Conservation (phyloP, 1,284 basidiomycete species). For the Mycosarcoma mackinlayi region DNA sequence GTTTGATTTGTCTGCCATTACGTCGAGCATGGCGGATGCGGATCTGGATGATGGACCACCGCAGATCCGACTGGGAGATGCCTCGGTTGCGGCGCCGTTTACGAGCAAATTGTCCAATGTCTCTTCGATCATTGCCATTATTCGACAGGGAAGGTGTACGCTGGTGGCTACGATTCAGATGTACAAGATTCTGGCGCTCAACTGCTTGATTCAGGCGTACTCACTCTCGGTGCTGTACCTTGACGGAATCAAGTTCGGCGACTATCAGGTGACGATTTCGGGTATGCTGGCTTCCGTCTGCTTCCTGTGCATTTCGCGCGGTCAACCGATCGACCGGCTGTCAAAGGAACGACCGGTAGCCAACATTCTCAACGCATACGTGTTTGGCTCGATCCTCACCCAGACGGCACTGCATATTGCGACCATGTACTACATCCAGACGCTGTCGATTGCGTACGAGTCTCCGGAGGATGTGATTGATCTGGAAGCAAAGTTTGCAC, state of each 20-base stretch:
- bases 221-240: constrained; percentile 63
- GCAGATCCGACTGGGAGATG: constrained; percentile 67
- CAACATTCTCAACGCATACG: constrained; percentile 64
- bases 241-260: constrained; percentile 66
- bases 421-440: constrained; percentile 63
- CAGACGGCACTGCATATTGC: constrained; percentile 65
- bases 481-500: constrained; percentile 65
- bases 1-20: constrained; percentile 64
- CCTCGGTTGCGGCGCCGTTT: constrained; percentile 66
- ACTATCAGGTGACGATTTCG: constrained; percentile 66
- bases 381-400: constrained; percentile 63
- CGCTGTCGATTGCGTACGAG: constrained; percentile 51
- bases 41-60: constrained; percentile 67
- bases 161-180: constrained; percentile 67
- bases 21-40: constrained; percentile 60
- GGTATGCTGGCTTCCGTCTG: constrained; percentile 63
- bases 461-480: constrained; percentile 56
- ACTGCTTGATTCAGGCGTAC: constrained; percentile 67
- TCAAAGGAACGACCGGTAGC: constrained; percentile 62
- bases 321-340: constrained; percentile 62
- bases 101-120: constrained; percentile 65
- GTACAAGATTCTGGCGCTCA: constrained; percentile 68
- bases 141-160: constrained; percentile 66
- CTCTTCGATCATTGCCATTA: constrained; percentile 57
- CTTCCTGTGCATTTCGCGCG: constrained; percentile 66